phyloP scores from a whole-genome alignment of 2,329 filamentous ascomycete species.

The Talaromyces sp. region DNA sequence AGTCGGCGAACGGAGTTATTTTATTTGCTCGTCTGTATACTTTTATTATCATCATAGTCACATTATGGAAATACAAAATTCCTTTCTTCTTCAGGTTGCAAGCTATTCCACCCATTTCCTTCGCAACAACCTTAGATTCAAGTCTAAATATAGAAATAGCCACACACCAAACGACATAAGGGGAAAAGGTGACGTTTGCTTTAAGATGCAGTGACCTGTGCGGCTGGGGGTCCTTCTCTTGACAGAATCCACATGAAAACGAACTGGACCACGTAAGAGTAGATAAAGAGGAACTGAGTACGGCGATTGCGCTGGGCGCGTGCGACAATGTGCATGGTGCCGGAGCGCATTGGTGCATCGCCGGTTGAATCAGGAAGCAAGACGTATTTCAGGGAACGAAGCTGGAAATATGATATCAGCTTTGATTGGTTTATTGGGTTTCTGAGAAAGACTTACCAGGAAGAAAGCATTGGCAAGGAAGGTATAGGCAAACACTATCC shows the following conservation, averaged over 20 bases:
- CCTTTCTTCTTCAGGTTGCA: background rate
- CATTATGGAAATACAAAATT: background rate
- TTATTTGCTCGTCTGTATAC: constrained; percentile 16
- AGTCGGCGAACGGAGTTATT: constrained; percentile 15
- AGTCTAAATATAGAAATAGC: constrained; percentile 1
- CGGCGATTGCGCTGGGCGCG: constrained; percentile 80
- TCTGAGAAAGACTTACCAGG: constrained; percentile 60
- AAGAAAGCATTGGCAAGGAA: constrained; percentile 95
- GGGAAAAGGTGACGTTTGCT: background rate
- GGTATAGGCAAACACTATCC: constrained; percentile 84
- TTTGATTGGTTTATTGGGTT: background rate
- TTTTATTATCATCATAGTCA: constrained; percentile 6
- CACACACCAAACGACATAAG: background rate
- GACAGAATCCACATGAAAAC: constrained; percentile 86
- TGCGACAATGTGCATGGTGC: constrained; percentile 65
- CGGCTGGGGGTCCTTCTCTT: constrained; percentile 43
- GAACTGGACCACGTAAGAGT: constrained; percentile 91
- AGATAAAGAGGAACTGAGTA: constrained; percentile 88
- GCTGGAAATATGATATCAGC: constrained; percentile 47
- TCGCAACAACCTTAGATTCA: background rate
- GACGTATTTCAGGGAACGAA: constrained; percentile 93
- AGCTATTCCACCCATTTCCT: background rate
- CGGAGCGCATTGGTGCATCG: constrained; percentile 57
- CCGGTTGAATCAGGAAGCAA: constrained; percentile 76
- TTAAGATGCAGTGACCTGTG: constrained; percentile 14